A percentile compares a stretch with the other conserved stretches of the same genome.
Evolutionary conservation across 1,284 basidiomycete species (phyloP).

Genomic region (Naganishia cerealis): DNA sequence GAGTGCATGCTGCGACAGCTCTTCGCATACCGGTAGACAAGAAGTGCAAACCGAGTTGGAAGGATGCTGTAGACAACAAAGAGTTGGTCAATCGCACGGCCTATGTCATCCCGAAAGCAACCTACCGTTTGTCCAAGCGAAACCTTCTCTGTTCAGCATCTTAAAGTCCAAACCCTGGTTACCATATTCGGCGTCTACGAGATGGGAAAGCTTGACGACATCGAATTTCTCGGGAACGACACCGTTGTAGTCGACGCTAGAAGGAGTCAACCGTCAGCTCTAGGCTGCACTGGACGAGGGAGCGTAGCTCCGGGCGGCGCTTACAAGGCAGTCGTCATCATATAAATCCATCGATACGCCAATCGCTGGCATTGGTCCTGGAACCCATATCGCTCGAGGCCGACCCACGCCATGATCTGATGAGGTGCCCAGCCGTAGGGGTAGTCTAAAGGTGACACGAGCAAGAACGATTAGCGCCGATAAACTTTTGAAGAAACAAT

Average conservation of each 20-base stretch:
- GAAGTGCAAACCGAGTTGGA: conserved; percentile 93
- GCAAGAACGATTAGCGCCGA: neutral
- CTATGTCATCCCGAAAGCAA: neutral
- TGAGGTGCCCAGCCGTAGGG: conserved; percentile 79
- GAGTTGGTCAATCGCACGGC: conserved; percentile 5
- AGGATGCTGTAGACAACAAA: conserved; percentile 65
- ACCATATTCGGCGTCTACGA: conserved; percentile 97
- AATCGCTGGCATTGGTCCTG: conserved; percentile 88
- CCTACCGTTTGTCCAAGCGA: conserved; percentile 90
- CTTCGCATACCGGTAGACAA: conserved; percentile 89
- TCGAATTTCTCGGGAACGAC: conserved; percentile 99
- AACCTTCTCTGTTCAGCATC: conserved; percentile 92
- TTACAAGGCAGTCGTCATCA: conserved; percentile 84
- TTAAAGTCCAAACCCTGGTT: conserved; percentile 98
- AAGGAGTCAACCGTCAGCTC: neutral
- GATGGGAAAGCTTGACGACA: conserved; percentile 87
- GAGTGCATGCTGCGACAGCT: conserved; percentile 78
- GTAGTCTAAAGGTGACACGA: conserved; percentile 40
- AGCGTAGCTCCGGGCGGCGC: neutral
- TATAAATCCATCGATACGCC: conserved; percentile 94
- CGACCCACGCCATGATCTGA: conserved; percentile 96
- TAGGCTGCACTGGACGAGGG: conserved; percentile 29
- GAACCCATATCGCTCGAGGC: conserved; percentile 92
- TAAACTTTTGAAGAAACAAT: neutral
- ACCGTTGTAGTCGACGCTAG: conserved; percentile 84